A percentile compares a stretch with the other conserved stretches of the same genome.
These are phyloP conservation scores for Calycina marina DNA, from an alignment of 2,329 filamentous ascomycete species.

Conservation along the genomic window DNA sequence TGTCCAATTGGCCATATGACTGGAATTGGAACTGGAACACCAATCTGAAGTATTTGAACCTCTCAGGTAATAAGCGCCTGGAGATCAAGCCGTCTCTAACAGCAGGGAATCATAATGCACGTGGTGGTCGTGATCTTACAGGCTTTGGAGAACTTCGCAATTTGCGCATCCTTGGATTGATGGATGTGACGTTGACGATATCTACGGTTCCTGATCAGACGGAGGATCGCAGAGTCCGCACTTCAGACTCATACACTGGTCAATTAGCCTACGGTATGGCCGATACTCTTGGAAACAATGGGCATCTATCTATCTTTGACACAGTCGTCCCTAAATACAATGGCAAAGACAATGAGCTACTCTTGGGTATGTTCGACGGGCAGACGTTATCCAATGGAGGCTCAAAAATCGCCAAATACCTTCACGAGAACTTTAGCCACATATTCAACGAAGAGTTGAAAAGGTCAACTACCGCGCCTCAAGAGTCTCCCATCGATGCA, in stretches of 20 bases:
- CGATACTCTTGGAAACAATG: constrained; percentile 80
- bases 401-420: constrained; percentile 88
- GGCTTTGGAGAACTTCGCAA: constrained; percentile 80
- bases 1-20: constrained; percentile 96
- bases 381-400: constrained; percentile 79
- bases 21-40: constrained; percentile 99
- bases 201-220: constrained; percentile 89
- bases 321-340: constrained; percentile 88
- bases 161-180: constrained; percentile 76
- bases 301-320: constrained; percentile 90
- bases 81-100: constrained; percentile 68
- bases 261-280: constrained; percentile 95
- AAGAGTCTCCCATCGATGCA: constrained; percentile 71
- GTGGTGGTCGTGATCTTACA: constrained; percentile 58
- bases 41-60: constrained; percentile 84
- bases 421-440: constrained; percentile 88
- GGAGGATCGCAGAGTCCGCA: constrained; percentile 86
- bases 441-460: constrained; percentile 75
- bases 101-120: constrained; percentile 53
- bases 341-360: constrained; percentile 74
- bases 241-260: constrained; percentile 87
- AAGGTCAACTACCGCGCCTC: constrained; percentile 44
- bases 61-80: constrained; percentile 90
- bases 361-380: constrained; percentile 92
- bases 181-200: constrained; percentile 94